Conservation (phyloP, 257 asterid species). For the Dorcoceras hygrometricum region DNA sequence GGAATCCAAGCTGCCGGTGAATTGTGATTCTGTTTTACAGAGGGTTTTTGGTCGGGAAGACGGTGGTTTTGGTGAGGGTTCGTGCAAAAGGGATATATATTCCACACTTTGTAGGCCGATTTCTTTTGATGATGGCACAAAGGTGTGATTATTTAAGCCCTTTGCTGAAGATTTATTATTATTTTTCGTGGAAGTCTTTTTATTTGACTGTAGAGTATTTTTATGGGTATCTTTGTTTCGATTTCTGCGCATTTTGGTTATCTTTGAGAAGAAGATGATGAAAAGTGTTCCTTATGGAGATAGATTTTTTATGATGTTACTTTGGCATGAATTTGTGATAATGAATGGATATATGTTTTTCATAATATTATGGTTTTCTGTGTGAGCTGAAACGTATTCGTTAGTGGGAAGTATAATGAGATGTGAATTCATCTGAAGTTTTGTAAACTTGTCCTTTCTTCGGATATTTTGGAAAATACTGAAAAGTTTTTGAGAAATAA, state of each 20-base stretch:
- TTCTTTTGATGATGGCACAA: constrained; percentile 67
- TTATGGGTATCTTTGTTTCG: not conserved
- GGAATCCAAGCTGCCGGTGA: constrained; percentile 58
- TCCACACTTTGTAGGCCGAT: constrained; percentile 51
- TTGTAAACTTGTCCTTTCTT: not conserved
- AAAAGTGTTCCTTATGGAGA: not conserved
- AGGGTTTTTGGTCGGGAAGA: constrained; percentile 37
- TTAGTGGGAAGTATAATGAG: too few relatives aligned
- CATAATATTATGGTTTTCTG: not conserved
- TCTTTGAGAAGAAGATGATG: not conserved
- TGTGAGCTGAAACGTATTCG: too few relatives aligned
- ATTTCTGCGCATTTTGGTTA: not conserved
- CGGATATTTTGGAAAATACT: not conserved
- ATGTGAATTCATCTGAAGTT: not conserved
- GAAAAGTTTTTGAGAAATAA: too few relatives aligned
- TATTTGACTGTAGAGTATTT: not conserved
- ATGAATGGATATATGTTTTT: too few relatives aligned
- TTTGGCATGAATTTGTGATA: too few relatives aligned
- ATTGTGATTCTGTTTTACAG: constrained; percentile 43
- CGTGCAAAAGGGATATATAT: constrained; percentile 57
- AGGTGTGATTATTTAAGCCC: constrained; percentile 41
- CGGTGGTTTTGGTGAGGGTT: constrained; percentile 25
- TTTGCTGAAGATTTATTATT: not conserved
- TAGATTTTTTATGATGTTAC: too few relatives aligned
- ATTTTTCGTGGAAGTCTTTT: not conserved